Evolutionary conservation across 192 early-diverging fungal genomes (phyloP).

Genomic region (Rhizophagus sp.): DNA sequence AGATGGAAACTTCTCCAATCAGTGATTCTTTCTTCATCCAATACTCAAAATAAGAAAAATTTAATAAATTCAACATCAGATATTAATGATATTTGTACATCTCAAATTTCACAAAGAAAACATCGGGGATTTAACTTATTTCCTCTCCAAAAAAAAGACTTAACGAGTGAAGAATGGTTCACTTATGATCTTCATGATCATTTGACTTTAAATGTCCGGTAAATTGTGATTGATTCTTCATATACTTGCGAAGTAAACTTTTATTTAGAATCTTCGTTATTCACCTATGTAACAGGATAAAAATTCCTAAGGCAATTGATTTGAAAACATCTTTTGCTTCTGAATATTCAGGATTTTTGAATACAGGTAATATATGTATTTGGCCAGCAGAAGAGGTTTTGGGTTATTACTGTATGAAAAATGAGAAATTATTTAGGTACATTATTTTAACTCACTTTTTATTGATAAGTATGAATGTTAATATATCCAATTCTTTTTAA

Average conservation of each 20-base stretch:
- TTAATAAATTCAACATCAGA: background rate
- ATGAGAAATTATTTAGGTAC: slow-evolving; percentile 10
- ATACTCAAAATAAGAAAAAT: background rate
- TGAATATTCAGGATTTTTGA: slow-evolving; percentile 11
- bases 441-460: background rate
- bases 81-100: background rate
- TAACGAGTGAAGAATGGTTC: background rate
- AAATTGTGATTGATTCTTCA: background rate
- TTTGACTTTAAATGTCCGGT: background rate
- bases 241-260: background rate
- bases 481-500: background rate
- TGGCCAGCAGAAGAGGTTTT: slow-evolving; percentile 14
- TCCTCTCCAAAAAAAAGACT: background rate
- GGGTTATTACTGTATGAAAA: slow-evolving; percentile 14
- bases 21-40: background rate
- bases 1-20: slow-evolving; percentile 7
- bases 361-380: slow-evolving; percentile 13
- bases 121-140: slow-evolving; percentile 15
- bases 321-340: background rate
- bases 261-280: background rate
- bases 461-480: background rate
- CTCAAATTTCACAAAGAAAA: background rate
- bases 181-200: background rate
- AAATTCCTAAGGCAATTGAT: background rate
- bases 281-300: background rate